A percentile compares a stretch with the other conserved stretches of the same genome.
Evolutionary conservation across 176 grass and related monocot genomes (phyloP).

Genomic region (Ensete ventricosum): DNA sequence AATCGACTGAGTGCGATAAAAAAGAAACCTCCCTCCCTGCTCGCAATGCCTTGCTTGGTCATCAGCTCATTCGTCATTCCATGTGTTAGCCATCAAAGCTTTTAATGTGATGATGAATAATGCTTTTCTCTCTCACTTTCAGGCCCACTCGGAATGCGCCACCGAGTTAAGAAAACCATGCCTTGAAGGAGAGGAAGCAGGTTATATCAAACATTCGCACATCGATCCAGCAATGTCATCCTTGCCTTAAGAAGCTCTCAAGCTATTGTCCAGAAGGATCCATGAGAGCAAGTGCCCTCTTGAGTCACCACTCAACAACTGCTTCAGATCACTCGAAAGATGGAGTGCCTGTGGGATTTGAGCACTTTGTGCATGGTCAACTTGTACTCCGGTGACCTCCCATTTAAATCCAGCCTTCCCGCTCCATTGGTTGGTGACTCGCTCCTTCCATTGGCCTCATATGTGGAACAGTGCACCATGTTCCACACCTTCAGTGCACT

Average conservation of each 20-base stretch:
- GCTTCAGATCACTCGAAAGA: slow-evolving; percentile 72
- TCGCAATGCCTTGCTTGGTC: not conserved
- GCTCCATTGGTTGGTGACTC: slow-evolving; percentile 33
- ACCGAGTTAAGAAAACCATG: not conserved
- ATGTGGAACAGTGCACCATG: slow-evolving; percentile 80
- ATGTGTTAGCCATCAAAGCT: not conserved
- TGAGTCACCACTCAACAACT: slow-evolving; percentile 77
- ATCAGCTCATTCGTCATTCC: not conserved
- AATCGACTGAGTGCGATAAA: not conserved
- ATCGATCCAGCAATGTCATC: not conserved
- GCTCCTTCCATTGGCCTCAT: slow-evolving; percentile 45
- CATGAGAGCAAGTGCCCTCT: slow-evolving; percentile 69
- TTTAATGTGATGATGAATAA: not conserved
- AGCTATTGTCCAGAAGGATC: slow-evolving; percentile 78
- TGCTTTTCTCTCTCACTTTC: not conserved
- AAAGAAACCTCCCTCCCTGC: not conserved
- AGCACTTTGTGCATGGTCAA: slow-evolving; percentile 85
- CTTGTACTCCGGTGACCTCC: slow-evolving; percentile 63
- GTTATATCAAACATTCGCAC: not conserved
- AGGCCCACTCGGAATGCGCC: not conserved
- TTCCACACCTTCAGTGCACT: slow-evolving; percentile 98
- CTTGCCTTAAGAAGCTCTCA: slow-evolving; percentile 43
- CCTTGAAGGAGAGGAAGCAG: not conserved
- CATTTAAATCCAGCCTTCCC: slow-evolving; percentile 43
- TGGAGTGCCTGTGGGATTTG: slow-evolving; percentile 87